Evolutionary conservation across 1,139 yeast genomes (phyloP).

Genomic region (Nadsonia starkeyi-henricii): DNA sequence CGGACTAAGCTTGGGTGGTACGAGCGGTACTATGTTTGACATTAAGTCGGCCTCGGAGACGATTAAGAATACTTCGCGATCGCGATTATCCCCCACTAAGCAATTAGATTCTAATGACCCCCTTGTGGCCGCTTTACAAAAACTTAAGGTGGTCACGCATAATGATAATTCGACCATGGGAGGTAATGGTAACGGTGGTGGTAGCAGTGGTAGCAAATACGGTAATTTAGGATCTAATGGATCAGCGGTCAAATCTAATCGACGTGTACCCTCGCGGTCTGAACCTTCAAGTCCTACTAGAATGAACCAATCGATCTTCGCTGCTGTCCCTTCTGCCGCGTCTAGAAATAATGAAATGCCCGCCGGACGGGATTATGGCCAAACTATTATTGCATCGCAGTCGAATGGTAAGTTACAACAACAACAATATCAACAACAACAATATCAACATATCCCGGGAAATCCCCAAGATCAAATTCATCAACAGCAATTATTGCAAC

Average conservation of each 20-base stretch:
- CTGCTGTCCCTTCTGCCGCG: slow-evolving; percentile 21
- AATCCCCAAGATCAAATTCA: slow-evolving; percentile 1
- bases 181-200: too few relatives aligned
- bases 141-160: slow-evolving; percentile 32
- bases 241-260: slow-evolving; percentile 5
- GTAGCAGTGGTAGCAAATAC: slow-evolving; percentile 3
- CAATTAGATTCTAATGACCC: slow-evolving; percentile 27
- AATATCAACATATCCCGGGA: neutral
- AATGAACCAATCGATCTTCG: slow-evolving; percentile 8
- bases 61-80: neutral
- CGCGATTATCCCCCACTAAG: slow-evolving; percentile 16
- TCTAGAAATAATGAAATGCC: slow-evolving; percentile 23
- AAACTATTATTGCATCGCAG: slow-evolving; percentile 1
- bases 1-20: slow-evolving; percentile 21
- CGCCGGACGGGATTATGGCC: slow-evolving; percentile 1
- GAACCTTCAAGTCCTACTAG: slow-evolving; percentile 10
- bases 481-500: slow-evolving; percentile 7
- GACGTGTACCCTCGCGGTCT: slow-evolving; percentile 8
- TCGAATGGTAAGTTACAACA: slow-evolving; percentile 2
- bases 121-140: slow-evolving; percentile 47
- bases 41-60: neutral
- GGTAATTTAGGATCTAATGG: slow-evolving; percentile 7
- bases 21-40: slow-evolving; percentile 23
- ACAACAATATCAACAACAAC: slow-evolving; percentile 5
- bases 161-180: too few relatives aligned